Conservation (phyloP, 805 yeast species). For the Candida awuae region DNA sequence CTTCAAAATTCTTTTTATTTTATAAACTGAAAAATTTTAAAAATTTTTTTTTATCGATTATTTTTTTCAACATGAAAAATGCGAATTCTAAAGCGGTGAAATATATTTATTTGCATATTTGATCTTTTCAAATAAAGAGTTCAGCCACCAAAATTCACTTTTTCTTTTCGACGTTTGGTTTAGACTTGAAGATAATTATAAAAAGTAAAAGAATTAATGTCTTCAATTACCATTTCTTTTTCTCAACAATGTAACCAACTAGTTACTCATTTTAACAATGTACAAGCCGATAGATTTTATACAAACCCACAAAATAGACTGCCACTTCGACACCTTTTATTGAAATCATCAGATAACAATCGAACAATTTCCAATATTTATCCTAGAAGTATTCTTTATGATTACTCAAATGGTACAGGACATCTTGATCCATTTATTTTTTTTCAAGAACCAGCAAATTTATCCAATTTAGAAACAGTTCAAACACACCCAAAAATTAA, state of each 20-base stretch:
- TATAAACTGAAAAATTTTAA: neutral
- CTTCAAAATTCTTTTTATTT: too few species aligned
- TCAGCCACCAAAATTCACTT: too few species aligned
- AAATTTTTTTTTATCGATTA: neutral
- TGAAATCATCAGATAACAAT: constrained; percentile 17
- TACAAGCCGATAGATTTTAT: constrained; percentile 62
- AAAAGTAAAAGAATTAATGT: too few species aligned
- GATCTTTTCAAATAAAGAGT: too few species aligned
- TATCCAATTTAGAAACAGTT: constrained; percentile 14
- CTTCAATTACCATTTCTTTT: constrained; percentile 55
- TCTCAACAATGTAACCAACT: constrained; percentile 72
- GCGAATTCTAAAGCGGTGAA: too few species aligned
- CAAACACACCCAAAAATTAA: constrained; percentile 27
- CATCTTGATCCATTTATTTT: constrained; percentile 50
- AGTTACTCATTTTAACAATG: constrained; percentile 73
- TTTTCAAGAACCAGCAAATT: constrained; percentile 16
- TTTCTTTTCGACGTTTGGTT: too few species aligned
- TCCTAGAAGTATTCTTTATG: constrained; percentile 85
- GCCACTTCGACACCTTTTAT: constrained; percentile 1
- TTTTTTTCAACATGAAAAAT: neutral
- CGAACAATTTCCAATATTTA: constrained; percentile 48
- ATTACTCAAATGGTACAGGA: constrained; percentile 70
- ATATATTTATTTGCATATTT: too few species aligned
- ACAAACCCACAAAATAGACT: neutral
- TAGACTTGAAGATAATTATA: too few species aligned